Conservation (phyloP, 192 early-diverging fungal species). For the Dissophora globulifera region DNA sequence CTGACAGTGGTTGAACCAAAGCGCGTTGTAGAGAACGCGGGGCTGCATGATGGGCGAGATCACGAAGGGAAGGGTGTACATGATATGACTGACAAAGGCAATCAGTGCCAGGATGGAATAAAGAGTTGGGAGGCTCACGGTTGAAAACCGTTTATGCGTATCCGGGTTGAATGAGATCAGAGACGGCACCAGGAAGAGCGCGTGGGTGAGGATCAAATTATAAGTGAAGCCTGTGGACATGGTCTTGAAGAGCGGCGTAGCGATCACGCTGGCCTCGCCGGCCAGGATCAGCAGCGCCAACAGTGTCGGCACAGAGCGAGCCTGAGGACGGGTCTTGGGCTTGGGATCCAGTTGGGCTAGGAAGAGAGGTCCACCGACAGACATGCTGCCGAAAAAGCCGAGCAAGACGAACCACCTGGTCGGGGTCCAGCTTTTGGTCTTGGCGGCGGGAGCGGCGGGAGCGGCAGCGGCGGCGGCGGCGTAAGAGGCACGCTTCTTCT, state of each 20-base stretch:
- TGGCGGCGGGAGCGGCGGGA: not conserved
- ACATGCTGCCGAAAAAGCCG: slow-evolving; percentile 53
- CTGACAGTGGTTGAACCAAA: slow-evolving; percentile 49
- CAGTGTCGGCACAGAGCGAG: slow-evolving; percentile 27
- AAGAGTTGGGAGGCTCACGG: slow-evolving; percentile 21
- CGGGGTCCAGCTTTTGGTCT: slow-evolving; percentile 38
- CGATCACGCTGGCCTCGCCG: slow-evolving; percentile 43
- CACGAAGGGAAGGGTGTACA: slow-evolving; percentile 36
- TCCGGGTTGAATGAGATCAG: slow-evolving; percentile 39
- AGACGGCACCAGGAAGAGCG: slow-evolving; percentile 35
- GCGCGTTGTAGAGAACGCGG: slow-evolving; percentile 18
- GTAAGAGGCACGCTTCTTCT: not conserved
- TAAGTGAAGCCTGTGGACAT: slow-evolving; percentile 30
- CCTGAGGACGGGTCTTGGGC: slow-evolving; percentile 18
- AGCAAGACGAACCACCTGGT: slow-evolving; percentile 52
- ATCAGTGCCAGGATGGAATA: slow-evolving; percentile 40
- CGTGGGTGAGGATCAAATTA: slow-evolving; percentile 42
- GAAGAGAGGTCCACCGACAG: slow-evolving; percentile 47
- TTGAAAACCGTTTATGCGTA: slow-evolving; percentile 11
- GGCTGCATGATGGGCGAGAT: slow-evolving; percentile 47
- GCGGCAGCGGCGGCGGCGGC: too few species aligned
- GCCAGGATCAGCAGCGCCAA: slow-evolving; percentile 34
- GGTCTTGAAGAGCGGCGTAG: slow-evolving; percentile 28
- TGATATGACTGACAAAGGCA: slow-evolving; percentile 23
- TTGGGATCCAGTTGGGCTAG: slow-evolving; percentile 34